Evolutionary conservation across 192 early-diverging fungal genomes (phyloP), one percentile per base, ranked within the genome.

Genomic region (Rhizoclosmatium globosum): DNA sequence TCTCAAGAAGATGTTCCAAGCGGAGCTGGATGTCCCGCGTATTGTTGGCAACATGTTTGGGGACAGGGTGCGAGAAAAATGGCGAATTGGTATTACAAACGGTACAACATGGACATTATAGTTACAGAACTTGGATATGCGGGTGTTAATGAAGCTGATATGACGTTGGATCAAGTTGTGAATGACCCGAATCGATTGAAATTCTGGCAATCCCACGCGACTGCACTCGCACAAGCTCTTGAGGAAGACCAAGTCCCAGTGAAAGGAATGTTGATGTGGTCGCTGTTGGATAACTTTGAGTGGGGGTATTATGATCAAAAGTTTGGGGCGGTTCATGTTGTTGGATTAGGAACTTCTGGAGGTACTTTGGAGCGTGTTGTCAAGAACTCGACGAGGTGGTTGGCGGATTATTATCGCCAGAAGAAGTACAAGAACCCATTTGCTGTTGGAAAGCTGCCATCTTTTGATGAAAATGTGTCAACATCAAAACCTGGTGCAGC

Each of bases 221-320:
- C 43, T 23, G 69, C 50, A 0, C 53, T 80, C 50, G 44, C 69
- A 4, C 71, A 71, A 21, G 84, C 64, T 2, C 70, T 79, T 11
- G 45, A 43, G 39, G 61, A 84, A 61, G 82, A 83, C 67, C 62
- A 66, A 23, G 66, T 66, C 1, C 62, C 53, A 11, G 75, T 85
- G 9, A 72, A 68, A 15, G 79, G 83, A n/a, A 84, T 86, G 41
- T 19, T 68, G 44, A 78, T 68, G 6, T 85, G 84, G 84, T 83
- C 84, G n/a, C 61, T 85, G 1, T 2, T 85, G 21, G 84, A 85
- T 72, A 85, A 85, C 61, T 85, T 85, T 61, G 84, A 86, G 77
- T 85, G 84, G 84, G 66, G 66, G 17, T 68, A 68, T 41, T 68
- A 68, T 45, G 66, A 68, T 41, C 66, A 68, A 45, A 23, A 45